Conservation (phyloP, 495 filamentous ascomycete species). For the Amphirosellinia nigrospora region DNA sequence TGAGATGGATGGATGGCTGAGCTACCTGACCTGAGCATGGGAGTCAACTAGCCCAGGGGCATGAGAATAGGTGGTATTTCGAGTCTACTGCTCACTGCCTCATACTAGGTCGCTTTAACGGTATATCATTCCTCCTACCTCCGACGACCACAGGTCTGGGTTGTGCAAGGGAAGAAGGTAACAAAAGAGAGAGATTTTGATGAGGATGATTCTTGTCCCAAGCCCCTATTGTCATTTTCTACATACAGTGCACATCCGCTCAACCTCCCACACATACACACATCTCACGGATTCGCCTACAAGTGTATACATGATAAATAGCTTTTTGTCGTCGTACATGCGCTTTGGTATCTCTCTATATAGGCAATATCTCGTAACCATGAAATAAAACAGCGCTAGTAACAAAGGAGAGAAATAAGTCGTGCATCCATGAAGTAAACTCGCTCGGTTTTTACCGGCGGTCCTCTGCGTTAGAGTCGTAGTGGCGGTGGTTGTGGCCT, state of each 20-base stretch:
- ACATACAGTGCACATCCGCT: slow-evolving; percentile 22
- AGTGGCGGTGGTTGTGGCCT: slow-evolving; percentile 29
- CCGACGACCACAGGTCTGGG: not conserved
- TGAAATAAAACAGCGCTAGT: slow-evolving; percentile 5
- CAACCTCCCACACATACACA: not conserved
- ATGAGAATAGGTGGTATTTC: not conserved
- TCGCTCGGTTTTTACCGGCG: slow-evolving; percentile 26
- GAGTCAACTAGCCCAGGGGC: not conserved
- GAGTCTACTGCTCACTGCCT: not conserved
- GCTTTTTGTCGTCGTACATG: slow-evolving; percentile 26
- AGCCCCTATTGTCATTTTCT: not conserved
- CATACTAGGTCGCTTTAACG: not conserved
- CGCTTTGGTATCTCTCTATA: slow-evolving; percentile 33
- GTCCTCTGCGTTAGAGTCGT: slow-evolving; percentile 32
- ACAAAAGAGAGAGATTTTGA: slow-evolving; percentile 6
- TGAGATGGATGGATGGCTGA: not conserved
- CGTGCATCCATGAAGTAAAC: slow-evolving; percentile 13
- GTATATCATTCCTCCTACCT: not conserved
- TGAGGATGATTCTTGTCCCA: not conserved
- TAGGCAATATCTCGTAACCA: not conserved
- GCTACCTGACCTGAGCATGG: not conserved
- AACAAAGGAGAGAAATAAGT: slow-evolving; percentile 18
- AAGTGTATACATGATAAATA: slow-evolving; percentile 25
- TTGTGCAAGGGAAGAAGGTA: not conserved
- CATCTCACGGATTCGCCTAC: not conserved